Evolutionary conservation across 1,284 basidiomycete genomes (phyloP).

Genomic region (Polyporus tsugae): DNA sequence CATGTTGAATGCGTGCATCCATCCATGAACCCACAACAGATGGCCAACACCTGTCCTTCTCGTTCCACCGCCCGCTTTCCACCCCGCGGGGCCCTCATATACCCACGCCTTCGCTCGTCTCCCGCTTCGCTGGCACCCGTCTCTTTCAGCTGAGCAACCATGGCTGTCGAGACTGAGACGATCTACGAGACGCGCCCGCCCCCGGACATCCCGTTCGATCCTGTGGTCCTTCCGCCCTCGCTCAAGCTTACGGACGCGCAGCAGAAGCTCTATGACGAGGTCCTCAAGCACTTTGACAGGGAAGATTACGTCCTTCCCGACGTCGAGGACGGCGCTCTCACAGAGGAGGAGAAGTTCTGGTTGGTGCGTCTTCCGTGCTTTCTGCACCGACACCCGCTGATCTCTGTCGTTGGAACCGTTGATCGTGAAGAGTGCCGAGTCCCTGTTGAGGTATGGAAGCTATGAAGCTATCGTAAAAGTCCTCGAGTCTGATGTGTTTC

Average conservation of each 20-base stretch:
- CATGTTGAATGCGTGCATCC: not conserved
- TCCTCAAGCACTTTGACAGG: slow-evolving; percentile 66
- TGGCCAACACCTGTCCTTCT: not conserved
- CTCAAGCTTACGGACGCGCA: slow-evolving; percentile 54
- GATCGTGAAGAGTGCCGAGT: slow-evolving; percentile 63
- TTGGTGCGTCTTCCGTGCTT: slow-evolving; percentile 51
- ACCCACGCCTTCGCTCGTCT: not conserved
- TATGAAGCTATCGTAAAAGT: not conserved
- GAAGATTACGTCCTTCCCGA: slow-evolving; percentile 61
- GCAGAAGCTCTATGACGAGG: slow-evolving; percentile 58
- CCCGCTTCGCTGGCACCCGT: not conserved
- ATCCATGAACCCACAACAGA: not conserved
- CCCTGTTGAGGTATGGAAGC: slow-evolving; percentile 63
- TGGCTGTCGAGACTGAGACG: slow-evolving; percentile 12
- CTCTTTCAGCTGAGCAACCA: not conserved
- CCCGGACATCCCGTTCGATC: slow-evolving; percentile 30
- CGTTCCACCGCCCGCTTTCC: not conserved
- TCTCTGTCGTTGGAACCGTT: not conserved
- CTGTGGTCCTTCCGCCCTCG: slow-evolving; percentile 24
- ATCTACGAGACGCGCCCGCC: slow-evolving; percentile 32
- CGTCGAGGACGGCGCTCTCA: slow-evolving; percentile 56
- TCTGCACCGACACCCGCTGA: slow-evolving; percentile 4
- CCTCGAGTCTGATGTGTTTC: not conserved
- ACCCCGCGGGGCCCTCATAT: not conserved
- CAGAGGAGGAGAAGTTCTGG: slow-evolving; percentile 79